Percentiles rank a stretch among this genome's conserved stretches.
phyloP scores from a whole-genome alignment of 805 yeast species.

The Yarrowia sp. region DNA sequence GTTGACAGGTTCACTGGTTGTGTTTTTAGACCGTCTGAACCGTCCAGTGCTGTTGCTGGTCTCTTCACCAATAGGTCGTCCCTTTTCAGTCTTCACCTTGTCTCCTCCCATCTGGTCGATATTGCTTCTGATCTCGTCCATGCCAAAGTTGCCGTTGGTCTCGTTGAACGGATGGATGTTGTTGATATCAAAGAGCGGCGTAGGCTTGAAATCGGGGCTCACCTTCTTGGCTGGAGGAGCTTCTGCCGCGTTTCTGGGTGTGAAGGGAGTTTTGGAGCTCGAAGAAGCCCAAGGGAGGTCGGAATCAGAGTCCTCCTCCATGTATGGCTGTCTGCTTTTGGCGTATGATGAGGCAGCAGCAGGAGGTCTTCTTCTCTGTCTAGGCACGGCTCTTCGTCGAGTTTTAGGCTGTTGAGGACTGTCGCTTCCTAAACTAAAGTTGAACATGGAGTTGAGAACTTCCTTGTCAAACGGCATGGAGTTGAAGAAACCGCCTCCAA shows the following conservation, averaged over 20 bases:
- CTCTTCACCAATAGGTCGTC: conserved; percentile 15
- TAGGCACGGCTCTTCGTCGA: background rate
- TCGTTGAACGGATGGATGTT: conserved; percentile 47
- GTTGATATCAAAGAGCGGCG: conserved; percentile 38
- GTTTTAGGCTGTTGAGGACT: background rate
- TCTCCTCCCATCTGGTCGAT: conserved; percentile 37
- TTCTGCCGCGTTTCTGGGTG: background rate
- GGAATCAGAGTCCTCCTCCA: conserved; percentile 3
- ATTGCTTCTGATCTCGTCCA: conserved; percentile 43
- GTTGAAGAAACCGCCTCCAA: background rate
- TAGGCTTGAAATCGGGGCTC: conserved; percentile 8
- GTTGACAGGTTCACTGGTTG: conserved; percentile 28
- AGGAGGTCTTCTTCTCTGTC: background rate
- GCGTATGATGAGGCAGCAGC: background rate
- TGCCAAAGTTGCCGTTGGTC: conserved; percentile 46
- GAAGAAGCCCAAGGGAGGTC: background rate
- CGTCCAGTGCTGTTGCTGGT: background rate
- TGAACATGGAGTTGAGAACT: conserved; percentile 18
- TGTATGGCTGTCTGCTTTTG: background rate
- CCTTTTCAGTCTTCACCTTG: conserved; percentile 10
- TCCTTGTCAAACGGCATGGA: conserved; percentile 7
- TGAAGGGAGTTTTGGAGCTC: background rate
- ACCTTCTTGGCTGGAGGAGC: conserved; percentile 5
- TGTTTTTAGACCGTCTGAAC: background rate
- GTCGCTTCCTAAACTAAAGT: conserved; percentile 1